Conservation (phyloP, 139 green algal genomes). For the Micromonas pusilla region DNA sequence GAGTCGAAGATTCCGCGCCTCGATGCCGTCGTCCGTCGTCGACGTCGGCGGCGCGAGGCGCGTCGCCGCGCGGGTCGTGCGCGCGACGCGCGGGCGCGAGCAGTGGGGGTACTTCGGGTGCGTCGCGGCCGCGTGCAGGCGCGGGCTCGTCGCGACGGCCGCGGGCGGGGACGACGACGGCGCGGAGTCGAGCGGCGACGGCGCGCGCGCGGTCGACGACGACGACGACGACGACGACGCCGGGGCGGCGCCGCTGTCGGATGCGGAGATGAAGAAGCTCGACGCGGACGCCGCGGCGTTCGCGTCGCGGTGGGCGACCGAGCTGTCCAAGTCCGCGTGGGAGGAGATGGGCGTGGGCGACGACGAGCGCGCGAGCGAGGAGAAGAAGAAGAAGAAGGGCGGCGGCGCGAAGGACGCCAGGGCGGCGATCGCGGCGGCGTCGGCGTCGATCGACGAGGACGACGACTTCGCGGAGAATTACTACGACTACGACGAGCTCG, state of each 20-base stretch:
- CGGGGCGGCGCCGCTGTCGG: too few relatives aligned
- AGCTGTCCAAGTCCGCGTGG: background rate
- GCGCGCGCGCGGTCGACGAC: too few relatives aligned
- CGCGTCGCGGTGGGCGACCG: background rate
- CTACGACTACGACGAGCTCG: conserved; percentile 10
- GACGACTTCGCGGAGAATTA: background rate
- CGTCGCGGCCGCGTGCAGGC: too few relatives aligned
- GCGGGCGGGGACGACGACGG: background rate
- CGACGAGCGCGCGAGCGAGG: too few relatives aligned
- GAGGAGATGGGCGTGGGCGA: background rate
- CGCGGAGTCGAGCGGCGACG: background rate
- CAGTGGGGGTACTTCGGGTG: background rate
- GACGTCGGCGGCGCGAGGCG: background rate
- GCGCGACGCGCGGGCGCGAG: background rate
- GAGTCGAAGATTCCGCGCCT: too few relatives aligned
- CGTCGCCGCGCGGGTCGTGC: background rate
- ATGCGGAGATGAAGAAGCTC: background rate
- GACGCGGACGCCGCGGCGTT: background rate
- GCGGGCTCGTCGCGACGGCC: background rate
- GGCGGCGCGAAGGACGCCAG: background rate
- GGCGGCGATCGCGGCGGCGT: background rate
- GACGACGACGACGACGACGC: conserved; percentile 2
- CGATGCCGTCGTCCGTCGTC: background rate
- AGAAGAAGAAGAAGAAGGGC: background rate
- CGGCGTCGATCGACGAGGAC: background rate